Conservation (phyloP, 139 green algal genomes). For the Trebouxia sp. region DNA sequence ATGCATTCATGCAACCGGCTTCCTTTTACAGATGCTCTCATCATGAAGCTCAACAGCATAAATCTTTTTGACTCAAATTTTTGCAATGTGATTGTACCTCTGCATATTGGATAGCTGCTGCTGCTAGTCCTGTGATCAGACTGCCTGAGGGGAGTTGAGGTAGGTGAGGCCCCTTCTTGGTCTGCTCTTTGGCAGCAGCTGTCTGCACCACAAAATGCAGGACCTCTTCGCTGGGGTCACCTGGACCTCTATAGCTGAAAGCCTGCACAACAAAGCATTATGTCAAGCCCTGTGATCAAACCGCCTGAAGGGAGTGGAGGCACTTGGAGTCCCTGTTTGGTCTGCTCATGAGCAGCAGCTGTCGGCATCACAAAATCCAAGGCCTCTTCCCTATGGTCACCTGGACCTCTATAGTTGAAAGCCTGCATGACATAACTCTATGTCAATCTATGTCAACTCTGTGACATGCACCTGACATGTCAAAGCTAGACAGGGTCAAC, state of each 20-base stretch:
- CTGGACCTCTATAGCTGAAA: constrained; percentile 13
- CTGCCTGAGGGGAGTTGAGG: constrained; percentile 4
- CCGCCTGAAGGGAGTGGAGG: too few species aligned
- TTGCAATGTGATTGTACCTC: neutral
- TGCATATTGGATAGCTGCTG: constrained; percentile 5
- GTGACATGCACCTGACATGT: too few species aligned
- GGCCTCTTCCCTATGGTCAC: too few species aligned
- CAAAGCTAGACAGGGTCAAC: too few species aligned
- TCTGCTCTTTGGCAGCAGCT: neutral
- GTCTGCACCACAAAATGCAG: constrained; percentile 3
- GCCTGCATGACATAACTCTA: too few species aligned
- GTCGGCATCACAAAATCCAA: neutral
- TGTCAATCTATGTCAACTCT: too few species aligned
- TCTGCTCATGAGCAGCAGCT: neutral
- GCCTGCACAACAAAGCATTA: too few species aligned
- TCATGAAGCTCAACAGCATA: neutral
- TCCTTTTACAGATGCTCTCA: neutral
- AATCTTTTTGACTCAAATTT: neutral
- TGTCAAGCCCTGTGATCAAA: too few species aligned
- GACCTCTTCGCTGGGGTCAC: neutral
- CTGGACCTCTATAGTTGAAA: too few species aligned
- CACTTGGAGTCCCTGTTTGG: too few species aligned
- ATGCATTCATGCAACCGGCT: too few species aligned
- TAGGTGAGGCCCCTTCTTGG: neutral
- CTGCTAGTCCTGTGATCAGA: constrained; percentile 2